Conservation (phyloP, 2,329 filamentous ascomycete genomes). For the Fusarium torulosum region DNA sequence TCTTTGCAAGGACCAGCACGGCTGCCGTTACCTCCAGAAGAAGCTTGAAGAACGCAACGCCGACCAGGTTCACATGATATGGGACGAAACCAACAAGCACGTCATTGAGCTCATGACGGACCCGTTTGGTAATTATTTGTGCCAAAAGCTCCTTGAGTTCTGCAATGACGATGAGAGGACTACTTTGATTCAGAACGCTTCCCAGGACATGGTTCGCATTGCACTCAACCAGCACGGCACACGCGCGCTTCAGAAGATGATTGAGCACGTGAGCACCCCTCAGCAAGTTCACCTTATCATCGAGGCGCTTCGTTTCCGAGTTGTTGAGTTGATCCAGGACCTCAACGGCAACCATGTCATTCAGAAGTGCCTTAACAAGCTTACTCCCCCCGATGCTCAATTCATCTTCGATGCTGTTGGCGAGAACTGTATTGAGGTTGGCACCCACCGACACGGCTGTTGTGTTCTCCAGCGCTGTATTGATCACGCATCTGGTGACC, state of each 20-base stretch:
- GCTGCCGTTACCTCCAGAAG: slow-evolving; percentile 95
- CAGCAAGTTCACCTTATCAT: slow-evolving; percentile 92
- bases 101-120: slow-evolving; percentile 99
- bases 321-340: slow-evolving; percentile 96
- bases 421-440: slow-evolving; percentile 86
- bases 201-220: slow-evolving; percentile 88
- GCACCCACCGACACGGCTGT: slow-evolving; percentile 97
- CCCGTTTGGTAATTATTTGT: slow-evolving; percentile 98
- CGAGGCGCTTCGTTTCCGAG: slow-evolving; percentile 81
- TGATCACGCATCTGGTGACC: slow-evolving; percentile 90
- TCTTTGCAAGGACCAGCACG: slow-evolving; percentile 97
- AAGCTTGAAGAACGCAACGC: slow-evolving; percentile 92
- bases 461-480: slow-evolving; percentile 98
- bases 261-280: slow-evolving; percentile 90
- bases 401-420: slow-evolving; percentile 98
- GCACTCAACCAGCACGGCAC: slow-evolving; percentile 98
- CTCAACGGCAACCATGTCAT: slow-evolving; percentile 99
- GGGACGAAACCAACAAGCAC: slow-evolving; percentile 91
- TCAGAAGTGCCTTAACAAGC: slow-evolving; percentile 97
- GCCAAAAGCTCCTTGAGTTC: slow-evolving; percentile 96
- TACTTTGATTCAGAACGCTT: slow-evolving; percentile 88
- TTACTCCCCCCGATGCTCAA: slow-evolving; percentile 84
- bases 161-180: slow-evolving; percentile 97
- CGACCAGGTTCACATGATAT: slow-evolving; percentile 91
- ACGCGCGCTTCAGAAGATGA: slow-evolving; percentile 98